phyloP scores from a whole-genome alignment of 495 filamentous ascomycete species.

The Chaetomium cochliodes region DNA sequence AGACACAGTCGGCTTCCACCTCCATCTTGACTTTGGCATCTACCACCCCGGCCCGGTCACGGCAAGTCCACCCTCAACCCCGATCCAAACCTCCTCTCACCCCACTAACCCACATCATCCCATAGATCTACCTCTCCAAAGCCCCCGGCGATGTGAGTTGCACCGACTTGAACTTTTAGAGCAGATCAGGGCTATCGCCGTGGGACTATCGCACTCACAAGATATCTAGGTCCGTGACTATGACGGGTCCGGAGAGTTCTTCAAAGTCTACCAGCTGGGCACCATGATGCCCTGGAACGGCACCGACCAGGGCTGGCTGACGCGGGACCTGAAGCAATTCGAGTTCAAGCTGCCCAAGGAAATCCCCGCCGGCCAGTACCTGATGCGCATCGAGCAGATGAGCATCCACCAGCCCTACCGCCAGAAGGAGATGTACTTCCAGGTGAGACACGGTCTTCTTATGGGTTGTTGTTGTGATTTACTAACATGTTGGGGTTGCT shows the following conservation, averaged over 20 bases:
- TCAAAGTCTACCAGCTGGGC: slow-evolving; percentile 45
- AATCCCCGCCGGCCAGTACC: slow-evolving; percentile 46
- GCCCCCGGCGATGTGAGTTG: slow-evolving; percentile 43
- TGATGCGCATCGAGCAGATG: slow-evolving; percentile 57
- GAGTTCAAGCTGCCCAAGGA: slow-evolving; percentile 25
- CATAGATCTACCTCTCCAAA: slow-evolving; percentile 43
- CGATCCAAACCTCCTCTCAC: not conserved
- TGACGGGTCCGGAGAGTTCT: slow-evolving; percentile 50
- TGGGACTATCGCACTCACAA: no score
- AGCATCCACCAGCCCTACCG: slow-evolving; percentile 45
- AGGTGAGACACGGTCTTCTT: no score
- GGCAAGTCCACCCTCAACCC: not conserved
- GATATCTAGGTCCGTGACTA: slow-evolving; percentile 46
- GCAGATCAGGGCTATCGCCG: no score
- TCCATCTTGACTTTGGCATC: slow-evolving; percentile 31
- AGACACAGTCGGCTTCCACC: slow-evolving; percentile 24
- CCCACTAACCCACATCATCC: not conserved
- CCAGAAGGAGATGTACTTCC: slow-evolving; percentile 53
- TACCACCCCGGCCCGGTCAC: slow-evolving; percentile 26
- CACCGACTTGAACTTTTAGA: no score
- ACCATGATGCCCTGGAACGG: slow-evolving; percentile 24
- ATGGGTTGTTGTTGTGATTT: no score
- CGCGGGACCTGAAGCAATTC: slow-evolving; percentile 21
- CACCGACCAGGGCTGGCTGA: slow-evolving; percentile 28
- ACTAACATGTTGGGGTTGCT: not conserved